These are phyloP conservation scores for Cylindrotheca closterium DNA, from an alignment of 108 stramenopile genomes.

Conservation along the genomic window DNA sequence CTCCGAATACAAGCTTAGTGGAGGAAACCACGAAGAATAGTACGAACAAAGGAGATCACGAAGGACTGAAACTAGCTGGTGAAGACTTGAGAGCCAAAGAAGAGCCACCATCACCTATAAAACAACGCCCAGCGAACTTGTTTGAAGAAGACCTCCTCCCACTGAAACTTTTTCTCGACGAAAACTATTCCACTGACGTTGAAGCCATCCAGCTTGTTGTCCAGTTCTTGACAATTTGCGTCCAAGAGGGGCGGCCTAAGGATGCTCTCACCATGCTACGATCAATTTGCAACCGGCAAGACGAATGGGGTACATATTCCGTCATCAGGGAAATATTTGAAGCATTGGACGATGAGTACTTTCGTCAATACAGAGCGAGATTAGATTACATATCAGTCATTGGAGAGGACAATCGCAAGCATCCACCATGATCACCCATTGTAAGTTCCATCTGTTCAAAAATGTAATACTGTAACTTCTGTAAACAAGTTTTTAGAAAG, in stretches of 20 bases:
- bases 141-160: conserved; percentile 61
- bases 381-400: too few relatives aligned
- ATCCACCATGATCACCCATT: too few relatives aligned
- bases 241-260: conserved; percentile 45
- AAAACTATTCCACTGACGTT: conserved; percentile 26
- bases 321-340: neutral
- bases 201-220: conserved; percentile 33
- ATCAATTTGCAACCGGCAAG: conserved; percentile 42
- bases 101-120: neutral
- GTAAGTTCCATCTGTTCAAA: too few relatives aligned
- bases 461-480: too few relatives aligned
- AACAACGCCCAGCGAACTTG: conserved; percentile 16
- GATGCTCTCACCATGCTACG: conserved; percentile 52
- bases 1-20: neutral
- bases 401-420: too few relatives aligned
- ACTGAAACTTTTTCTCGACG: conserved; percentile 51
- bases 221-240: conserved; percentile 47
- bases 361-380: neutral
- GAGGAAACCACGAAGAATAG: neutral
- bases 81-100: neutral
- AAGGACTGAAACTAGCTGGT: neutral
- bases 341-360: conserved; percentile 1
- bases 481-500: too few relatives aligned
- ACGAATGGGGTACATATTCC: conserved; percentile 38
- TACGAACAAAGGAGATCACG: conserved; percentile 2